Evolutionary conservation across 2,329 filamentous ascomycete genomes (phyloP).

Genomic region (Akanthomyces muscarius): DNA sequence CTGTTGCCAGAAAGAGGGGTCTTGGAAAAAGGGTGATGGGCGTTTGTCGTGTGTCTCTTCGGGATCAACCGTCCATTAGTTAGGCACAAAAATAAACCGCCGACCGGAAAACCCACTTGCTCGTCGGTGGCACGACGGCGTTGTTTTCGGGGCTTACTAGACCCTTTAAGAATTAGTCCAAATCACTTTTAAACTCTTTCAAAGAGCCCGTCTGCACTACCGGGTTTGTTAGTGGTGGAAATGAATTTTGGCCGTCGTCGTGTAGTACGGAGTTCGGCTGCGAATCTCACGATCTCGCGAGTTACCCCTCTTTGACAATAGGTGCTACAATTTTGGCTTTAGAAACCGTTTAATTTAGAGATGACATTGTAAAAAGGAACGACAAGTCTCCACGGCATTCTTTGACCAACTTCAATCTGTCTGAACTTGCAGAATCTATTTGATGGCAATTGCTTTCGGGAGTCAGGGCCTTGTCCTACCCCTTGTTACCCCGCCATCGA

Average conservation of each 20-base stretch:
- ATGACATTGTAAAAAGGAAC: not conserved
- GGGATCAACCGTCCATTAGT: not conserved
- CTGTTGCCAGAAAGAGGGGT: too few relatives aligned
- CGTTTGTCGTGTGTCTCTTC: not conserved
- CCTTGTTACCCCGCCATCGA: not conserved
- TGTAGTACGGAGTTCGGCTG: not conserved
- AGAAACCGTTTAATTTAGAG: not conserved
- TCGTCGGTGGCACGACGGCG: not conserved
- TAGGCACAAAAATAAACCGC: not conserved
- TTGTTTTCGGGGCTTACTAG: slow-evolving; percentile 11
- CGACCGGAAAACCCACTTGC: slow-evolving; percentile 4
- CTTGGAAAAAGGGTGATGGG: not conserved
- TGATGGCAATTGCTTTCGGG: not conserved
- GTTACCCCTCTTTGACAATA: not conserved
- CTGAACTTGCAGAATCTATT: not conserved
- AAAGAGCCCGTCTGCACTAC: not conserved
- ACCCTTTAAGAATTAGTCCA: slow-evolving; percentile 1
- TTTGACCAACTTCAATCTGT: not conserved
- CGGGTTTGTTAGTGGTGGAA: slow-evolving; percentile 8
- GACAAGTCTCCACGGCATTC: too few relatives aligned
- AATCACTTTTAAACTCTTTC: not conserved
- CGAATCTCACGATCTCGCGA: not conserved
- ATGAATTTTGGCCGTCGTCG: not conserved
- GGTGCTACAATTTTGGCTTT: not conserved
- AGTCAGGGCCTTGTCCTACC: not conserved